Evolutionary conservation across 2,329 filamentous ascomycete species (phyloP).

Genomic region (Lasiodiplodia hormozganensis): DNA sequence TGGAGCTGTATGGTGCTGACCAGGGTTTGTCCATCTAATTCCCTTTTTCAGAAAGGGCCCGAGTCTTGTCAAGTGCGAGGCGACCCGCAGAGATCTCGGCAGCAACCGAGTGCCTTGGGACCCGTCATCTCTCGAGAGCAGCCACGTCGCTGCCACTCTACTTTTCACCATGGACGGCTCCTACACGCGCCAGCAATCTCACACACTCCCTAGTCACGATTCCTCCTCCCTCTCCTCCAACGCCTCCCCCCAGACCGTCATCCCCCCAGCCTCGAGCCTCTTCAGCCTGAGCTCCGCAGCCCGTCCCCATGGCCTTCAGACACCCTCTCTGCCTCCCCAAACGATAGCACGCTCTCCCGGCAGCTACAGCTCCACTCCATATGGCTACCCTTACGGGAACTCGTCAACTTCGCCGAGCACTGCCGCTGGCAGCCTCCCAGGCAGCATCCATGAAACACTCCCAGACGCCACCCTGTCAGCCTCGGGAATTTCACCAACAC

Average conservation of each 20-base stretch:
- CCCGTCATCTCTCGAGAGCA: slow-evolving; percentile 36
- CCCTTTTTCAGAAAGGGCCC: slow-evolving; percentile 26
- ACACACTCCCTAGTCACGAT: slow-evolving; percentile 37
- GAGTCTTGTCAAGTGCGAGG: slow-evolving; percentile 22
- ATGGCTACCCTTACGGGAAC: slow-evolving; percentile 38
- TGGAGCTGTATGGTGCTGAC: slow-evolving; percentile 22
- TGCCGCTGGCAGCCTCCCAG: slow-evolving; percentile 41
- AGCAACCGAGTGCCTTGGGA: slow-evolving; percentile 42
- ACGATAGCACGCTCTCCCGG: slow-evolving; percentile 42
- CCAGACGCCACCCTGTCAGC: slow-evolving; percentile 45
- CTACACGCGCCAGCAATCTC: slow-evolving; percentile 32
- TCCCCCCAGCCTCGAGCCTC: slow-evolving; percentile 42
- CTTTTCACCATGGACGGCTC: slow-evolving; percentile 34
- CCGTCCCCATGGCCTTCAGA: slow-evolving; percentile 39
- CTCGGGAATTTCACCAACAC: slow-evolving; percentile 49
- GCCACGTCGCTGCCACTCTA: slow-evolving; percentile 10
- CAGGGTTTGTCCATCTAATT: slow-evolving; percentile 28
- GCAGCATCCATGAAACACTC: slow-evolving; percentile 35
- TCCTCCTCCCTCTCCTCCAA: slow-evolving; percentile 44
- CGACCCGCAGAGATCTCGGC: slow-evolving; percentile 37
- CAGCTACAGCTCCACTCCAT: slow-evolving; percentile 40
- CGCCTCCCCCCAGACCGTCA: slow-evolving; percentile 42
- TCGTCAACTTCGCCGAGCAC: slow-evolving; percentile 46
- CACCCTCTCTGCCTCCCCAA: slow-evolving; percentile 37
- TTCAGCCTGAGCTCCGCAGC: slow-evolving; percentile 38